phyloP scores from a whole-genome alignment of 768 basidiomycete species.

The Collybia sordida region DNA sequence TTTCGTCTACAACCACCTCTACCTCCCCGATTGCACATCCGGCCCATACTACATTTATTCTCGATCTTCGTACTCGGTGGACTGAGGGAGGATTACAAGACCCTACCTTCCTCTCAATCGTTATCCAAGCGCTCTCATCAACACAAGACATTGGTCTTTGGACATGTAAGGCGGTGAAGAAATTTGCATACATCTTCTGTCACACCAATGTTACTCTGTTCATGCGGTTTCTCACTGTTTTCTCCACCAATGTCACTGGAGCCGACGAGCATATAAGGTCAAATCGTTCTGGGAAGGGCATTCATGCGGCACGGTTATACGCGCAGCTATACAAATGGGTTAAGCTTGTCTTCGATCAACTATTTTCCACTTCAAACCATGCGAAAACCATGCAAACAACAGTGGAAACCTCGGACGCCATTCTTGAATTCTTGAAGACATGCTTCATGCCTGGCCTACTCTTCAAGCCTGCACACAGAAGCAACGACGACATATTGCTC shows the following conservation, averaged over 20 bases:
- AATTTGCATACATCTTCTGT: slow-evolving; percentile 18
- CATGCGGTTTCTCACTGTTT: slow-evolving; percentile 17
- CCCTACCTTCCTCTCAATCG: slow-evolving; percentile 28
- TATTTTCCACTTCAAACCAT: neutral
- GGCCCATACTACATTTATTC: slow-evolving; percentile 45
- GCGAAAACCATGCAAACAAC: neutral
- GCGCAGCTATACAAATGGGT: neutral
- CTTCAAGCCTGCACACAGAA: neutral
- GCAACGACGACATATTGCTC: neutral
- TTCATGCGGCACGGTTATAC: neutral
- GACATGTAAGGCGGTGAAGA: slow-evolving; percentile 41
- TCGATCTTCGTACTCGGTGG: slow-evolving; percentile 44
- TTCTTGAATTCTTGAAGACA: slow-evolving; percentile 8
- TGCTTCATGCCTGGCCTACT: neutral
- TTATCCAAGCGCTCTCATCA: slow-evolving; percentile 27
- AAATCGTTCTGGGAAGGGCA: too few species aligned
- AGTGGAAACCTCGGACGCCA: slow-evolving; percentile 1
- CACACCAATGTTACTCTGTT: slow-evolving; percentile 21
- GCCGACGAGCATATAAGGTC: too few species aligned
- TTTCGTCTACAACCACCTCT: slow-evolving; percentile 23
- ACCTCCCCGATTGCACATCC: slow-evolving; percentile 39
- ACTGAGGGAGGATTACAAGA: slow-evolving; percentile 20
- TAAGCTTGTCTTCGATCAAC: neutral
- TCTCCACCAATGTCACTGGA: too few species aligned
- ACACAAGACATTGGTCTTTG: slow-evolving; percentile 25